These are phyloP conservation scores for Podila epigama DNA, from an alignment of 192 early-diverging fungal genomes.

Conservation along the genomic window DNA sequence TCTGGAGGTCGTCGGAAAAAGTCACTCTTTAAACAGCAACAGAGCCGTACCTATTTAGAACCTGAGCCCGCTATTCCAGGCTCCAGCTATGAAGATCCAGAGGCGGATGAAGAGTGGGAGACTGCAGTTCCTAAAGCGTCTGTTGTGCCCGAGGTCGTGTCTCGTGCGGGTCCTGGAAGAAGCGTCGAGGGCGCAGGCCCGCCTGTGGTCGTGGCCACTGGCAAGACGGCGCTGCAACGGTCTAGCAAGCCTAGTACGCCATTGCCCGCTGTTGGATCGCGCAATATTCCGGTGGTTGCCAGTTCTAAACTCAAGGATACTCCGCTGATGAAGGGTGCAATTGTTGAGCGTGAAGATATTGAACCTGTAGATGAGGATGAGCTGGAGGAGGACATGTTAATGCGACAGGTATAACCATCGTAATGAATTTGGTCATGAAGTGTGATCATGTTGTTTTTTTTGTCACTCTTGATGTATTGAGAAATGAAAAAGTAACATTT, in stretches of 20 bases:
- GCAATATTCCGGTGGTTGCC: constrained; percentile 10
- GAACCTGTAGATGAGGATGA: constrained; percentile 55
- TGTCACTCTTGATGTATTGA: background rate
- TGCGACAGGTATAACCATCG: constrained; percentile 47
- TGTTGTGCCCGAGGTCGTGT: constrained; percentile 2
- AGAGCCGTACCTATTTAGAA: background rate
- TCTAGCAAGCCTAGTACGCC: constrained; percentile 7
- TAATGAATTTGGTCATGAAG: too few relatives aligned
- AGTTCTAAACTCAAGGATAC: constrained; percentile 47
- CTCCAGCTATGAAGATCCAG: background rate
- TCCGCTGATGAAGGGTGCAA: constrained; percentile 49
- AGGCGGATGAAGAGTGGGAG: background rate
- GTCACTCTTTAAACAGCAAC: constrained; percentile 25
- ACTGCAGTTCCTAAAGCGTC: background rate
- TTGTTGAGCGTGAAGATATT: constrained; percentile 52
- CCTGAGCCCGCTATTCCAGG: constrained; percentile 33
- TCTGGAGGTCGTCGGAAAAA: constrained; percentile 14
- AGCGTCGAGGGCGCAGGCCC: constrained; percentile 1
- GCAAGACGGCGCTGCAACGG: constrained; percentile 1
- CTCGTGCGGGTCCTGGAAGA: background rate
- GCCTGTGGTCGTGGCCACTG: background rate
- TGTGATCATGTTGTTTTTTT: too few relatives aligned
- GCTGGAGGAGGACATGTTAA: constrained; percentile 58
- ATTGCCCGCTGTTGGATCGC: background rate
- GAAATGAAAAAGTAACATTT: background rate